Base-by-base conservation (phyloP, 257 asterid genomes). In the Eustoma russellianum region DNA sequence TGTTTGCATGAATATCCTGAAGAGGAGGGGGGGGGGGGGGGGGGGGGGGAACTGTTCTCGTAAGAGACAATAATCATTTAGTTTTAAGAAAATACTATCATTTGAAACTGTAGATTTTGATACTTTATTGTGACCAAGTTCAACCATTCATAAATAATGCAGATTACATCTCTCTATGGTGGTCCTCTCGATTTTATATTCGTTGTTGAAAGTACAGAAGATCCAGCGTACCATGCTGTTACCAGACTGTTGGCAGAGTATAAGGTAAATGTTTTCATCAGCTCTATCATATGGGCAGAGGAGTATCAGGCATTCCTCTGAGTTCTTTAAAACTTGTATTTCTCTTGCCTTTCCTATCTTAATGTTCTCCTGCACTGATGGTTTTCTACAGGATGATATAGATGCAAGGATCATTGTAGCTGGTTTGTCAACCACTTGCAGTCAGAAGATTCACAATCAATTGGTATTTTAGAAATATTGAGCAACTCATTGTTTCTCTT, bases 391-490 rank as follows among this genome's bases (percentile, higher is more conserved):
- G 98, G 98, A 83, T 73, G 69, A 76, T 33, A 74, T 92, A 54
- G 90, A 85, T n/a, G 88, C 83, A 64, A 77, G 69, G 77, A 49
- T 92, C 64, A 55, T 92, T 46, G 85, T 92, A 35, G 93, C 98
- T 54, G 98, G 95, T 68, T 73, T 79, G 65, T 92, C 98, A 58
- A 83, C 85, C 69, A 83, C 98, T 30, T 92, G 98, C 60, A 92
- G 98, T 74, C 98, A 92, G 93, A 92, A 92, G 85, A 87, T 92
- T 78, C 98, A 92, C 70, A 92, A 92, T 64, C 98, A 92, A 73
- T 68, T 92, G 97, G 98, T 88, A 85, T 53, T 57, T 46, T 28
- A n/a, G 11, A 52, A 13, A 24, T 24, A 24, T 4, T 24, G 30
- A 24, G 3, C 30, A 24, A 4, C 30, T 24, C 30, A 2, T 24